phyloP scores from a whole-genome alignment of 2,329 filamentous ascomycete genomes.

The Cadophora gregata region DNA sequence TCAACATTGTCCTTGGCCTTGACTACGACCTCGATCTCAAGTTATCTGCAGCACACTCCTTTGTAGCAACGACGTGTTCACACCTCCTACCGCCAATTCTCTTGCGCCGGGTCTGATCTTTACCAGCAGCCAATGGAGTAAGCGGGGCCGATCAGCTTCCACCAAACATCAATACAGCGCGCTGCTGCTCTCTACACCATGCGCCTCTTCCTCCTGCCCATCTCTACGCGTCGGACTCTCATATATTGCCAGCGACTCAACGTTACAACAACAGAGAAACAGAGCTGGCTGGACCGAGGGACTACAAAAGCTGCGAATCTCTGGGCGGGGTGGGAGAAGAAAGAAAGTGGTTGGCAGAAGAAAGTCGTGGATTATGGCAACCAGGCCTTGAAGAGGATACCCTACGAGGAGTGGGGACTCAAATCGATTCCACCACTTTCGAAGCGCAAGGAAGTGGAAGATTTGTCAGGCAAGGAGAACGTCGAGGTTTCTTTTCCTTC shows the following conservation, averaged over 20 bases:
- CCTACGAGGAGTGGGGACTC: conserved; percentile 96
- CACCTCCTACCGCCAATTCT: not conserved
- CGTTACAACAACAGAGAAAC: conserved; percentile 57
- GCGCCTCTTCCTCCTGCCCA: conserved; percentile 92
- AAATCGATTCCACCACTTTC: conserved; percentile 91
- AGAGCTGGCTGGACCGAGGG: conserved; percentile 69
- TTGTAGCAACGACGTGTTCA: not conserved
- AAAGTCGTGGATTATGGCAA: conserved; percentile 88
- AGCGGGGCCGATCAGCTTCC: not conserved
- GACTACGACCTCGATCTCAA: not conserved
- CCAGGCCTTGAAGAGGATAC: conserved; percentile 81
- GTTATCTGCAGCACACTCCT: not conserved
- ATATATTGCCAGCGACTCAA: conserved; percentile 87
- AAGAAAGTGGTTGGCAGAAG: conserved; percentile 86
- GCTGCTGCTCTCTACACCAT: conserved; percentile 54
- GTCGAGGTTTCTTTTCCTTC: conserved; percentile 80
- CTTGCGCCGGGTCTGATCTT: not conserved
- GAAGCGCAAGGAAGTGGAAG: conserved; percentile 66
- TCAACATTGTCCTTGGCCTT: not conserved
- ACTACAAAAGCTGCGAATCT: conserved; percentile 74
- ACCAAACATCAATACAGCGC: conserved; percentile 18
- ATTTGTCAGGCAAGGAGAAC: conserved; percentile 65
- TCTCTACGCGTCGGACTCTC: conserved; percentile 88
- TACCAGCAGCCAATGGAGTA: conserved; percentile 2
- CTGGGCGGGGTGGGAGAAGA: conserved; percentile 89